Conservation (phyloP, 805 yeast genomes). For the Ogataea zsoltii region DNA sequence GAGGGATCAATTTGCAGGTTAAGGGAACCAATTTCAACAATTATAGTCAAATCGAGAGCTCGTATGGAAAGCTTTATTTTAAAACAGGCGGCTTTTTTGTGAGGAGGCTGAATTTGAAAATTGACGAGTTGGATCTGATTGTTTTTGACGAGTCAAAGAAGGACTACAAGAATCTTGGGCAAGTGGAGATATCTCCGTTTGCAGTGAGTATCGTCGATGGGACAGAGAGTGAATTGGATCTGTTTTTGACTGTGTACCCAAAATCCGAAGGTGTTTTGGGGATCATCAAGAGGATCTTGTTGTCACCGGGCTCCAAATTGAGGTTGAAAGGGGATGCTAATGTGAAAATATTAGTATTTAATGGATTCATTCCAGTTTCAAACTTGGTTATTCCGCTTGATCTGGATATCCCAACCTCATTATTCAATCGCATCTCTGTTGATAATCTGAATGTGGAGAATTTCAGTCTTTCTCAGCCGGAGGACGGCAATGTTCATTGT, state of each 20-base stretch:
- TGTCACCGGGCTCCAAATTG: slow-evolving; percentile 33
- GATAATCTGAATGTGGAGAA: slow-evolving; percentile 28
- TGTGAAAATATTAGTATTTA: slow-evolving; percentile 33
- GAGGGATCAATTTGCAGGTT: slow-evolving; percentile 35
- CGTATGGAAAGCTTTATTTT: slow-evolving; percentile 28
- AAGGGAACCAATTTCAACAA: slow-evolving; percentile 34
- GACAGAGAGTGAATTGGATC: slow-evolving; percentile 26
- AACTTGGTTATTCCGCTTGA: slow-evolving; percentile 34
- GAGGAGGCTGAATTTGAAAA: slow-evolving; percentile 29
- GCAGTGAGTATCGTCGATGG: slow-evolving; percentile 33
- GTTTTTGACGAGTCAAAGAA: slow-evolving; percentile 26
- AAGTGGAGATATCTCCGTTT: slow-evolving; percentile 35
- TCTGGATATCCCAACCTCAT: slow-evolving; percentile 28
- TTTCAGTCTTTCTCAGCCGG: slow-evolving; percentile 23
- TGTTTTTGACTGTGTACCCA: slow-evolving; percentile 36
- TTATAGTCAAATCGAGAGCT: slow-evolving; percentile 33
- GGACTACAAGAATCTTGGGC: slow-evolving; percentile 33
- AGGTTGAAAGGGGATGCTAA: slow-evolving; percentile 37
- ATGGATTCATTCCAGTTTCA: slow-evolving; percentile 36
- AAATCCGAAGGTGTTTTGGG: slow-evolving; percentile 34
- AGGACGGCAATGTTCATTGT: slow-evolving; percentile 27
- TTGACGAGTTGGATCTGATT: slow-evolving; percentile 33
- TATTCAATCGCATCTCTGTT: slow-evolving; percentile 20
- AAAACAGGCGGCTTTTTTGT: slow-evolving; percentile 35
- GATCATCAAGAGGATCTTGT: slow-evolving; percentile 33